Conservation (phyloP, 139 green algal genomes). For the Auxenochlorella protothecoides region DNA sequence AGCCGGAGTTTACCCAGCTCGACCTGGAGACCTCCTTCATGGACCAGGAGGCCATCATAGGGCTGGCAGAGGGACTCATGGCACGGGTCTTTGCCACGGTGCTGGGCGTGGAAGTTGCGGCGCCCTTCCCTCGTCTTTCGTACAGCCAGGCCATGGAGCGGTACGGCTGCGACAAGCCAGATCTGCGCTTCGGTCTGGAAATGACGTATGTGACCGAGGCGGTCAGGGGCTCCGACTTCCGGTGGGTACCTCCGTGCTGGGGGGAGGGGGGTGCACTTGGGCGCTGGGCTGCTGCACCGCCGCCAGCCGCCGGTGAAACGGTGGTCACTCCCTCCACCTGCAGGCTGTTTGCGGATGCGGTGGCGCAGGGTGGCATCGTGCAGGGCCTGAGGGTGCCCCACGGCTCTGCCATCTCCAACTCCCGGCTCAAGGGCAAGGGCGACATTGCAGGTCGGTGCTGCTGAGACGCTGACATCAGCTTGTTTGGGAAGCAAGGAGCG, state of each 20-base stretch:
- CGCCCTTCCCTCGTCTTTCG: conserved; percentile 69
- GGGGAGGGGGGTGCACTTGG: not conserved
- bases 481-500: not conserved
- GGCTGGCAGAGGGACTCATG: conserved; percentile 75
- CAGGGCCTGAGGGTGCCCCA: conserved; percentile 76
- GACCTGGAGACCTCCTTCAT: conserved; percentile 94
- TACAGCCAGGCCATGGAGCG: conserved; percentile 83
- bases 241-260: conserved; percentile 15
- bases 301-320: not conserved
- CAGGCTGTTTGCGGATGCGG: conserved; percentile 71
- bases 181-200: conserved; percentile 79
- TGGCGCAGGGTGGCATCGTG: conserved; percentile 60
- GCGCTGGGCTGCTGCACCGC: not conserved
- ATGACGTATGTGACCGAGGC: conserved; percentile 52
- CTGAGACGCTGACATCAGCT: too few species aligned
- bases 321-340: not conserved
- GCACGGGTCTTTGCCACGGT: conserved; percentile 51
- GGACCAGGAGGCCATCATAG: conserved; percentile 72
- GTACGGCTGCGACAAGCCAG: conserved; percentile 77
- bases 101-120: conserved; percentile 39
- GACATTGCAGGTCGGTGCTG: conserved; percentile 47
- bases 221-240: conserved; percentile 61
- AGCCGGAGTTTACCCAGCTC: conserved; percentile 97
- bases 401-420: conserved; percentile 69
- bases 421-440: conserved; percentile 71